Conservation (phyloP, 352 stramenopile species). For the Porosira glacialis region DNA sequence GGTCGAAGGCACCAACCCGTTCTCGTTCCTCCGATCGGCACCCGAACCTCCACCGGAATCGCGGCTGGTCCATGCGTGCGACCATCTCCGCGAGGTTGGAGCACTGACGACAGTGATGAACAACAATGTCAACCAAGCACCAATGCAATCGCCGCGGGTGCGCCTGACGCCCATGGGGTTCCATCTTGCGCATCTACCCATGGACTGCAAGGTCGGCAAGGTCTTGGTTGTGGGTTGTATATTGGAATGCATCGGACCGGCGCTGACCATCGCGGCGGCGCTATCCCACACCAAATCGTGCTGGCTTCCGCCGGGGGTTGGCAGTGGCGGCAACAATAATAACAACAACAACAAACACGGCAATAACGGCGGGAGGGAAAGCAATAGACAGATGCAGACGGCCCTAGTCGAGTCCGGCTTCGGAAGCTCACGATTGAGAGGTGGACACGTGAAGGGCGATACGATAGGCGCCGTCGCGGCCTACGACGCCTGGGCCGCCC, state of each 20-base stretch:
- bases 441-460: no score
- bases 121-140: background rate
- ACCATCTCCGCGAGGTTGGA: conserved; percentile 25
- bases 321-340: no score
- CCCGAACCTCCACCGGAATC: conserved; percentile 27
- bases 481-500: no score
- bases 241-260: conserved; percentile 24
- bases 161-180: conserved; percentile 21
- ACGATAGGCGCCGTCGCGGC: no score
- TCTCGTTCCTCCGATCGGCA: conserved; percentile 22
- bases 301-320: no score
- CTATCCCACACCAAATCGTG: no score
- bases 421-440: no score
- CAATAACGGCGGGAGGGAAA: no score
- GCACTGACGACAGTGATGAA: conserved; percentile 9
- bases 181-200: conserved; percentile 20
- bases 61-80: conserved; percentile 7
- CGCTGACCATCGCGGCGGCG: conserved; percentile 33
- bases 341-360: no score
- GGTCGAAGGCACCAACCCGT: conserved; percentile 13
- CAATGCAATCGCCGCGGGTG: conserved; percentile 3
- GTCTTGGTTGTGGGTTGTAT: conserved; percentile 33
- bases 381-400: no score
- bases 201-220: conserved; percentile 17
- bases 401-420: no score